phyloP scores from a whole-genome alignment of 768 basidiomycete genomes.

The Leccinum pellstonianum region DNA sequence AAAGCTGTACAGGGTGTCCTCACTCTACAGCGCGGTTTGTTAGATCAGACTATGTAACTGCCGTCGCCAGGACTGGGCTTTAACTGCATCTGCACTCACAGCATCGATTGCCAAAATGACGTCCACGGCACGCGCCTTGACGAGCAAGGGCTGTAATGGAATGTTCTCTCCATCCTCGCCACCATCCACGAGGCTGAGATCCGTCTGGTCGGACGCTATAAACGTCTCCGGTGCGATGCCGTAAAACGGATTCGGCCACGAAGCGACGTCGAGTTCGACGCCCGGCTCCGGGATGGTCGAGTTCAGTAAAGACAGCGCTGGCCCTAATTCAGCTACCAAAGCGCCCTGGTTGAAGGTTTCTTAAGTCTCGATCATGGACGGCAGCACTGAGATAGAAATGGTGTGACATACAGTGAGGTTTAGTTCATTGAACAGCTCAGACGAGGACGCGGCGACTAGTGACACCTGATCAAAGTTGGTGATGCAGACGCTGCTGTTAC shows the following conservation, averaged over 20 bases:
- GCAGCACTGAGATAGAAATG: not conserved
- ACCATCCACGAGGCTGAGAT: conserved; percentile 40
- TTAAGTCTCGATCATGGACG: not conserved
- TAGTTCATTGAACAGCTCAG: conserved; percentile 33
- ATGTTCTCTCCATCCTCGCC: conserved; percentile 44
- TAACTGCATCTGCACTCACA: conserved; percentile 15
- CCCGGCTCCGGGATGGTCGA: conserved; percentile 26
- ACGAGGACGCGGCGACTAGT: conserved; percentile 42
- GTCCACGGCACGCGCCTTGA: conserved; percentile 45
- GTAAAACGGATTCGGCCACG: conserved; percentile 39
- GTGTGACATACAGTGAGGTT: conserved; percentile 29
- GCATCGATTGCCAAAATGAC: conserved; percentile 52
- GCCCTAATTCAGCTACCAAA: conserved; percentile 11
- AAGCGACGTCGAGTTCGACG: conserved; percentile 31
- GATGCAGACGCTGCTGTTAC: conserved; percentile 32
- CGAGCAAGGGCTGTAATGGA: conserved; percentile 50
- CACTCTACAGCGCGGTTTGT: not conserved
- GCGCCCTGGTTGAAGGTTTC: conserved; percentile 7
- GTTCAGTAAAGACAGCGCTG: conserved; percentile 17
- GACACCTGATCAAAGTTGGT: conserved; percentile 37
- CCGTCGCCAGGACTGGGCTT: not conserved
- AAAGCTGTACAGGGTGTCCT: conserved; percentile 13
- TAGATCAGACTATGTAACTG: not conserved
- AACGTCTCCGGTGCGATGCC: conserved; percentile 37
- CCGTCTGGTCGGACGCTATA: conserved; percentile 30